Conservation (phyloP, 2,329 filamentous ascomycete genomes). For the Diaporthe eres region DNA sequence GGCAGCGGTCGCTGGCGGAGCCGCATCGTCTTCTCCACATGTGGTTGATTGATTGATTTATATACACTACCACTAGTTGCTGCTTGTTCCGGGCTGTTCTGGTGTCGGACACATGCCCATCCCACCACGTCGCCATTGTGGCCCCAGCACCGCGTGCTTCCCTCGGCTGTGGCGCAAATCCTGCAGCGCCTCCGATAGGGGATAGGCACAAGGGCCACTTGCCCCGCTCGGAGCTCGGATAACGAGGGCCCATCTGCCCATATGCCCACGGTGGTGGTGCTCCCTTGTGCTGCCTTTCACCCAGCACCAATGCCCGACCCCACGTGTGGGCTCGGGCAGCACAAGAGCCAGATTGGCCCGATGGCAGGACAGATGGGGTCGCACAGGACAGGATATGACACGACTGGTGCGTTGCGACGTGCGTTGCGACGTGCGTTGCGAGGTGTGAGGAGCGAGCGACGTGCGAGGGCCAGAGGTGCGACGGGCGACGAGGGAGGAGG, state of each 20-base stretch:
- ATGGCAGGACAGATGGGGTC: not conserved
- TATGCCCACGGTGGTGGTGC: no score
- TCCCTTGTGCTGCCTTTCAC: slow-evolving; percentile 29
- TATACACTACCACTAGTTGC: not conserved
- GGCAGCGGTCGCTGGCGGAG: slow-evolving; percentile 36
- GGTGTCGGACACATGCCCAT: not conserved
- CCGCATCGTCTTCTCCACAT: slow-evolving; percentile 41
- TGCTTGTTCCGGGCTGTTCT: not conserved
- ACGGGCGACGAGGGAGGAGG: not conserved
- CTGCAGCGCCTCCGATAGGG: slow-evolving; percentile 16
- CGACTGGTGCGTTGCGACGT: not conserved
- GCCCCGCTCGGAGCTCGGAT: slow-evolving; percentile 41
- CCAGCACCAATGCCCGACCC: slow-evolving; percentile 38
- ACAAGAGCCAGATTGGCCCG: slow-evolving; percentile 31
- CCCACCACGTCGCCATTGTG: not conserved
- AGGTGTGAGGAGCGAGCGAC: not conserved
- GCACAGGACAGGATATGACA: slow-evolving; percentile 13
- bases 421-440: not conserved
- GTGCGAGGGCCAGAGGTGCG: no score
- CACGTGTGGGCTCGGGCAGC: slow-evolving; percentile 36
- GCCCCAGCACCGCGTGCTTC: not conserved
- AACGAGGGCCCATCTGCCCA: slow-evolving; percentile 23
- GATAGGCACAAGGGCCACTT: slow-evolving; percentile 23
- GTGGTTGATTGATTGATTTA: not conserved
- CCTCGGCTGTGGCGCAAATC: slow-evolving; percentile 15